Evolutionary conservation across 139 green algal genomes (phyloP), one percentile per base, ranked within the genome.

Genomic region (Zygnema cylindricum): DNA sequence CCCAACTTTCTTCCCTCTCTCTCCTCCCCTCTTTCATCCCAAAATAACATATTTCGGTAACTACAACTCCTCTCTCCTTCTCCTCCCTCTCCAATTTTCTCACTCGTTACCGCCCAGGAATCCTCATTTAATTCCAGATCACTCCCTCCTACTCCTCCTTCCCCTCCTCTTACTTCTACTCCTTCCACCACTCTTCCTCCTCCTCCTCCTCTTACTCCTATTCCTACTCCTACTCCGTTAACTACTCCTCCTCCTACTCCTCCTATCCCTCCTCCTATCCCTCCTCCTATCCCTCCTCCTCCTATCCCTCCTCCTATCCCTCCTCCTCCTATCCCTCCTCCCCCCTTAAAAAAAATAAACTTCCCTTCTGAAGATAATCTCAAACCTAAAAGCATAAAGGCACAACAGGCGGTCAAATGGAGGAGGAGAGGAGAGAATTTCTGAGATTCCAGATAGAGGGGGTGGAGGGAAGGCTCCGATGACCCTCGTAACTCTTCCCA

Each of bases 381-480:
- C 32, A 84, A 84, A 2, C 77, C 77, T 73, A 84, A 21, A 2
- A 84, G 77, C 33, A 84, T 69, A 54, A 43, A 84, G 2, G 77
- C 77, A 3, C 49, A 84, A 33, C 77, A 84, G 2, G 36, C 77
- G 2, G 55, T 2, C 2, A 84, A 33, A 7, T 79, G 71, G 71
- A 79, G 71, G 71, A 79, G 71, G 71, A 43, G 36, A 79, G 16
- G 7, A 79, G 21, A 16, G 49, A 63, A 16, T 7, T 63, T 63
- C 49, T 63, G 7, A 63, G 49, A 7, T 63, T 63, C 16, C 49
- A 63, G 49, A 63, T 63, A 25, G 7, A 63, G 7, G 7, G 49
- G 7, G 49, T 16, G 49, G 7, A 7, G 49, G 49, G n/a, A n/a
- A n/a, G n/a, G n/a, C n/a, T n/a, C 49, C 49, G 7, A 63, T 63